phyloP scores from a whole-genome alignment of 345 rosid species.

The Eucalyptus brandiana region DNA sequence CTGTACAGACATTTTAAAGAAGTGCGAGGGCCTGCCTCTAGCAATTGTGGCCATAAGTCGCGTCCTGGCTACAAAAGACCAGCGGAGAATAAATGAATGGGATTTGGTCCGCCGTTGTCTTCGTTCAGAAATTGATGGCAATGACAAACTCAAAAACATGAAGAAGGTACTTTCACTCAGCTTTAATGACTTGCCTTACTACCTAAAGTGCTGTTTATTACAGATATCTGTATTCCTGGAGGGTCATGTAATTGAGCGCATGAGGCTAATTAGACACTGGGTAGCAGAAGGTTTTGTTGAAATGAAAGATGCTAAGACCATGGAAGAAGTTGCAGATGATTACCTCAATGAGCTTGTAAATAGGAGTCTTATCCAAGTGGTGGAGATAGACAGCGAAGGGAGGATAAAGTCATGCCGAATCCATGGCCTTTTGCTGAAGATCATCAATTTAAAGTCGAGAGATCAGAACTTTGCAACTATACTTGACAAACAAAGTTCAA shows the following conservation, averaged over 20 bases:
- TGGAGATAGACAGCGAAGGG: slow-evolving; percentile 6
- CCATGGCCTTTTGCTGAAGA: slow-evolving; percentile 23
- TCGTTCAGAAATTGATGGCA: slow-evolving; percentile 17
- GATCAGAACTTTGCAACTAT: slow-evolving; percentile 22
- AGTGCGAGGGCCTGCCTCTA: slow-evolving; percentile 28
- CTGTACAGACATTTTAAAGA: slow-evolving; percentile 5
- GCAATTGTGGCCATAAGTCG: slow-evolving; percentile 34
- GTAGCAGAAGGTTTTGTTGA: slow-evolving; percentile 31
- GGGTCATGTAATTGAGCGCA: slow-evolving; percentile 3
- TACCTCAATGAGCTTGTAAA: slow-evolving; percentile 25
- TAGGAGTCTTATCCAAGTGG: slow-evolving; percentile 25
- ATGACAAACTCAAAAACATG: slow-evolving; percentile 10
- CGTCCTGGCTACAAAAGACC: slow-evolving; percentile 17
- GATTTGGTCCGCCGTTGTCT: slow-evolving; percentile 5
- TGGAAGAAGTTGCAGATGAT: slow-evolving; percentile 30
- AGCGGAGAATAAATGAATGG: slow-evolving; percentile 18
- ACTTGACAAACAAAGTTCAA: not conserved
- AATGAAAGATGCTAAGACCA: slow-evolving; percentile 18
- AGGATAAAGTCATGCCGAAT: slow-evolving; percentile 16
- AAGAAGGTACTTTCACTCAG: slow-evolving; percentile 28
- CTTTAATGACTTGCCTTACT: slow-evolving; percentile 28
- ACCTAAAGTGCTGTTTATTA: slow-evolving; percentile 28
- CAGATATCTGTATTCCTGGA: slow-evolving; percentile 27
- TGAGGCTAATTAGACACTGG: slow-evolving; percentile 25
- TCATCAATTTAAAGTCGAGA: slow-evolving; percentile 13